These are phyloP conservation scores for Trichoderma semiorbis DNA, from an alignment of 2,329 filamentous ascomycete species.

Conservation along the genomic window DNA sequence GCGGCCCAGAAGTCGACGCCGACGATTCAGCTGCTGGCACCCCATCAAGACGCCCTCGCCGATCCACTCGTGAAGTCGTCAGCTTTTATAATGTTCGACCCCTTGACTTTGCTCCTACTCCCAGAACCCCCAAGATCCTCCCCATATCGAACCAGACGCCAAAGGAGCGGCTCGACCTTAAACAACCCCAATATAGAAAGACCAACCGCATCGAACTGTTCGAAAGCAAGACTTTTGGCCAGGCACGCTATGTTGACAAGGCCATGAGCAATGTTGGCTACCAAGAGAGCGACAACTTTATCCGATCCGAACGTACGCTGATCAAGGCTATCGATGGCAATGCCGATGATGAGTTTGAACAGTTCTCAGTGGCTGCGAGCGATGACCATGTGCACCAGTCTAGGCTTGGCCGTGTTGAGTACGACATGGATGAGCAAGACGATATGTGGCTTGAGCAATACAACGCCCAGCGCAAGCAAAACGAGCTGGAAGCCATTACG, in stretches of 20 bases:
- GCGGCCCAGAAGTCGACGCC: slow-evolving; percentile 29
- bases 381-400: slow-evolving; percentile 35
- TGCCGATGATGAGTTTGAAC: slow-evolving; percentile 57
- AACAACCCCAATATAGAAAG: slow-evolving; percentile 69
- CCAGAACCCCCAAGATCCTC: slow-evolving; percentile 62
- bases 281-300: slow-evolving; percentile 88
- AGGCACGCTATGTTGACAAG: slow-evolving; percentile 90
- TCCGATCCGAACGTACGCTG: slow-evolving; percentile 70
- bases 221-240: slow-evolving; percentile 80
- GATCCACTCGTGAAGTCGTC: slow-evolving; percentile 49
- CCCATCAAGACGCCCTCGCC: slow-evolving; percentile 37
- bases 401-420: slow-evolving; percentile 79
- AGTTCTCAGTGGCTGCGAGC: slow-evolving; percentile 30
- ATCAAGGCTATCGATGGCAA: slow-evolving; percentile 60
- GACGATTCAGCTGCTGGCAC: slow-evolving; percentile 32
- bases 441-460: slow-evolving; percentile 89
- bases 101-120: slow-evolving; percentile 42
- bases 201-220: slow-evolving; percentile 77
- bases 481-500: slow-evolving; percentile 77
- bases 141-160: slow-evolving; percentile 76
- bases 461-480: slow-evolving; percentile 71
- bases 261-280: slow-evolving; percentile 95
- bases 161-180: slow-evolving; percentile 75
- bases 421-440: slow-evolving; percentile 99
- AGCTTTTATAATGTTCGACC: slow-evolving; percentile 52